Percentiles rank a stretch among this genome's conserved stretches.
phyloP scores from a whole-genome alignment of 2,329 filamentous ascomycete species.

The Tolypocladium endophyticum region DNA sequence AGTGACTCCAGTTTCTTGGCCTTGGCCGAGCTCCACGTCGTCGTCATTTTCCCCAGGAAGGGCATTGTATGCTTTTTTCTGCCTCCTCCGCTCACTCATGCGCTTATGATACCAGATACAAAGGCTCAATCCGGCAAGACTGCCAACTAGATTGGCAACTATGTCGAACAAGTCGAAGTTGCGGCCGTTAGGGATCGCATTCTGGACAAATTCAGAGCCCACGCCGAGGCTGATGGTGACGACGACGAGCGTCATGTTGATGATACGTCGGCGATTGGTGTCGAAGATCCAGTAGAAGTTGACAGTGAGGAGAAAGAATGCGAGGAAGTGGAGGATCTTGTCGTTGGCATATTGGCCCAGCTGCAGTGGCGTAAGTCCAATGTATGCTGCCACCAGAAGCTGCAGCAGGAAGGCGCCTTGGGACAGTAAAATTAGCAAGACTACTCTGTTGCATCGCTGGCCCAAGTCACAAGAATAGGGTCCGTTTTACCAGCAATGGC shows the following conservation, averaged over 20 bases:
- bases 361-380: conserved; percentile 61
- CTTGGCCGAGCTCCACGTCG: conserved; percentile 70
- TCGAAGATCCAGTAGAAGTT: conserved; percentile 97
- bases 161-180: conserved; percentile 74
- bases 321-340: conserved; percentile 77
- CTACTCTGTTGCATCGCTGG: not conserved
- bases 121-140: conserved; percentile 56
- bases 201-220: conserved; percentile 68
- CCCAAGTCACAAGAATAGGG: not conserved
- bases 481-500: conserved; percentile 72
- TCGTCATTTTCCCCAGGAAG: conserved; percentile 53
- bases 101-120: conserved; percentile 91
- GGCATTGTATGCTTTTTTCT: conserved; percentile 60
- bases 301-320: conserved; percentile 82
- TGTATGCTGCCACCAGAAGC: conserved; percentile 65
- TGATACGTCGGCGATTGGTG: conserved; percentile 71
- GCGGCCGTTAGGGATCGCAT: conserved; percentile 62
- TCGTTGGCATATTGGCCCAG: conserved; percentile 59
- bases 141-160: conserved; percentile 76
- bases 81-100: conserved; percentile 81
- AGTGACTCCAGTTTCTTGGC: conserved; percentile 57
- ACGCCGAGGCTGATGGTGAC: conserved; percentile 64
- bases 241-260: conserved; percentile 72
- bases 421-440: conserved; percentile 2
- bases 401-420: conserved; percentile 60